Evolutionary conservation across 352 stramenopile genomes (phyloP).

Genomic region (Elongisporangium senticosum): DNA sequence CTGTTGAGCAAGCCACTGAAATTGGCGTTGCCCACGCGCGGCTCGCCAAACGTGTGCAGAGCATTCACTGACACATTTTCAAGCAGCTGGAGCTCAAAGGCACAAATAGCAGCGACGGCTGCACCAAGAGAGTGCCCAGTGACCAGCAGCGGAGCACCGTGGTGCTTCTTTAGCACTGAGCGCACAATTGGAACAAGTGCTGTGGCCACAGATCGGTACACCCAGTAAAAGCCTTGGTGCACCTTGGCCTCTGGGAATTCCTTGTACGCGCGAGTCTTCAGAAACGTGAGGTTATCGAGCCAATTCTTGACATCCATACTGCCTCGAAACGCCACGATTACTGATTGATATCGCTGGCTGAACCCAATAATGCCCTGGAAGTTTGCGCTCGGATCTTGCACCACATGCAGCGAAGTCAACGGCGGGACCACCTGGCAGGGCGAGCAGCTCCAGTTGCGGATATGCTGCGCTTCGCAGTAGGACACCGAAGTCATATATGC

Average conservation of each 20-base stretch:
- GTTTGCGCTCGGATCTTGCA: constrained; percentile 64
- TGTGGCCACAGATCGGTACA: constrained; percentile 52
- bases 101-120: constrained; percentile 63
- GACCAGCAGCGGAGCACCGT: constrained; percentile 45
- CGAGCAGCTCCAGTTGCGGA: constrained; percentile 70
- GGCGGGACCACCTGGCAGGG: constrained; percentile 56
- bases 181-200: constrained; percentile 39
- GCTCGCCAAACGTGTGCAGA: constrained; percentile 76
- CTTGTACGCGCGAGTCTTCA: constrained; percentile 62
- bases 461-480: constrained; percentile 63
- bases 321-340: constrained; percentile 76
- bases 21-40: constrained; percentile 60
- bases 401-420: constrained; percentile 39
- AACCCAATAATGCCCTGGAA: constrained; percentile 81
- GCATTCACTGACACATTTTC: constrained; percentile 45
- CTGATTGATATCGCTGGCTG: constrained; percentile 34
- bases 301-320: constrained; percentile 83
- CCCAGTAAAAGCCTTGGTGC: constrained; percentile 80
- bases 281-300: constrained; percentile 82
- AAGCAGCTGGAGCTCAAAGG: constrained; percentile 66
- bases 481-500: constrained; percentile 72
- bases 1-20: constrained; percentile 56
- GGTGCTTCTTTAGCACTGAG: constrained; percentile 26
- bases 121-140: constrained; percentile 73
- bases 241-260: constrained; percentile 57